phyloP scores from a whole-genome alignment of 441 rosid genomes.

The Populus hybrid region DNA sequence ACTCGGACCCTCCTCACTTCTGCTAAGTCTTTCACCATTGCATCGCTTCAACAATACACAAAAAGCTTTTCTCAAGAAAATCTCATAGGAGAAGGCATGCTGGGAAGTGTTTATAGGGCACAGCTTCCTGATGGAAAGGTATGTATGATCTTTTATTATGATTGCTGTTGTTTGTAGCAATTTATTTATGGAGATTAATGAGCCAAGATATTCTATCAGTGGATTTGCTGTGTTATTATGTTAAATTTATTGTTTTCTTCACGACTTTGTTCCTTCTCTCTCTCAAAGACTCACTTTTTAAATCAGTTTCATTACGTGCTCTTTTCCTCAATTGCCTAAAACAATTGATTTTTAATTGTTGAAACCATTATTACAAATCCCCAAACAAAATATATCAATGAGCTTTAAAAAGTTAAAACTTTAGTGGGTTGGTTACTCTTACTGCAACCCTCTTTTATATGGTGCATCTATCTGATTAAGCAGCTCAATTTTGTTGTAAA shows the following conservation, averaged over 20 bases:
- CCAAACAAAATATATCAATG: background rate
- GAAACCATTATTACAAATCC: background rate
- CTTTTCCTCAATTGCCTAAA: background rate
- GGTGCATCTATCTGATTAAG: background rate
- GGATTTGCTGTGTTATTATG: background rate
- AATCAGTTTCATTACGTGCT: background rate
- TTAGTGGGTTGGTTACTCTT: background rate
- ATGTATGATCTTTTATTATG: constrained; percentile 15
- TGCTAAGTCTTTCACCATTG: constrained; percentile 77
- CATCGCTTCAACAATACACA: constrained; percentile 93
- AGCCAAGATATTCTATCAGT: background rate
- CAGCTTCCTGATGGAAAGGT: constrained; percentile 87
- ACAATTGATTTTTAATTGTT: background rate
- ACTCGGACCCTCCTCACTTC: constrained; percentile 36
- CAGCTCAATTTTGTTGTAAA: background rate
- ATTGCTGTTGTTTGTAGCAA: constrained; percentile 1
- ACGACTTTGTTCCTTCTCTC: background rate
- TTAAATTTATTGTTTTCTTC: background rate
- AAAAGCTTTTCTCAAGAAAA: constrained; percentile 96
- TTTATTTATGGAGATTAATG: background rate
- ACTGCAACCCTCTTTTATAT: background rate
- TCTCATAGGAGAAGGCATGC: constrained; percentile 86
- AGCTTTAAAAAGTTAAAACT: background rate
- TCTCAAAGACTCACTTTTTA: background rate
- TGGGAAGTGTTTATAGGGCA: constrained; percentile 89